A percentile compares a stretch with the other conserved stretches of the same genome.
Conservation (phyloP, 1,284 basidiomycete genomes). For the Melanopsichium pennsylvanicum region DNA sequence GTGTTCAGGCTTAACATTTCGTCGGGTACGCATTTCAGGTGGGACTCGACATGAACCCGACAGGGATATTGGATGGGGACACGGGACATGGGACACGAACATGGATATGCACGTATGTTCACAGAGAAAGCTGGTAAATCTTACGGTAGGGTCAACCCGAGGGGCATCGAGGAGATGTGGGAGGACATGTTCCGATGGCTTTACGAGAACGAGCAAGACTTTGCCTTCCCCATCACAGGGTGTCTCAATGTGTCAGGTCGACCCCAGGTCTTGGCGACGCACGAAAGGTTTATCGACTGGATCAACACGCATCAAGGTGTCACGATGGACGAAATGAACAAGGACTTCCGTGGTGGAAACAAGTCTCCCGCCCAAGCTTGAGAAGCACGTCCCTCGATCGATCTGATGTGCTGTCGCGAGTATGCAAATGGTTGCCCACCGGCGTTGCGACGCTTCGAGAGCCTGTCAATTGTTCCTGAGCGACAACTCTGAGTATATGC, state of each 20-base stretch:
- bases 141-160: constrained; percentile 77
- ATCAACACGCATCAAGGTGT: constrained; percentile 77
- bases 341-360: constrained; percentile 30
- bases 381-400: no score
- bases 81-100: no score
- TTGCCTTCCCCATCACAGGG: constrained; percentile 79
- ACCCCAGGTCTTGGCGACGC: constrained; percentile 76
- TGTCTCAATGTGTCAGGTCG: constrained; percentile 81
- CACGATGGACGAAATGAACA: constrained; percentile 72
- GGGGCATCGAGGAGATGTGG: constrained; percentile 78
- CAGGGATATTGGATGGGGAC: no score
- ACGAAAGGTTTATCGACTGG: constrained; percentile 82
- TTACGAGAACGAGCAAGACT: constrained; percentile 75
- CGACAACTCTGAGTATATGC: no score
- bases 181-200: constrained; percentile 78
- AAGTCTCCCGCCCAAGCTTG: constrained; percentile 2
- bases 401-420: no score
- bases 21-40: no score
- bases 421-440: no score
- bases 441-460: no score
- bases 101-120: no score
- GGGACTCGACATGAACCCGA: no score
- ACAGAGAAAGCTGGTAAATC: constrained; percentile 75
- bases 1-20: no score
- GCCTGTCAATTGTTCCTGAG: no score